These are phyloP conservation scores for Chloropicon primus DNA, from an alignment of 139 green algal species.

Conservation along the genomic window DNA sequence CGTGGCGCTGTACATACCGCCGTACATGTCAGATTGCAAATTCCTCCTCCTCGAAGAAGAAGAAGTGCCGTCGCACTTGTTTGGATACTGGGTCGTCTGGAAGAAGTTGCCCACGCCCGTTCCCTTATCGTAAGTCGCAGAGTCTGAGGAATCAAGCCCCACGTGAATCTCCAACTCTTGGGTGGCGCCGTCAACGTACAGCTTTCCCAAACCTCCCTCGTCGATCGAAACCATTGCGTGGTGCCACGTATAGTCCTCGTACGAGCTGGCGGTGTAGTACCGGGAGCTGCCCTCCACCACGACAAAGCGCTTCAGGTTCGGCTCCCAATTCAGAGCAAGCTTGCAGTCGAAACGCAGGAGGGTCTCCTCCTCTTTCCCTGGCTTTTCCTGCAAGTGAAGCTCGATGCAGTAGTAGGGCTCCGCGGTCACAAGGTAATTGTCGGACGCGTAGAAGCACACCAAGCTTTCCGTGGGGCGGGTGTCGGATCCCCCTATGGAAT, in stretches of 20 bases:
- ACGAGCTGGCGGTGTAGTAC: constrained; percentile 12
- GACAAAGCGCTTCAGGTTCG: constrained; percentile 1
- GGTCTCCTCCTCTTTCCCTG: not conserved
- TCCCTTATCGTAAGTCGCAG: not conserved
- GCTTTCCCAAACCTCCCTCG: constrained; percentile 1
- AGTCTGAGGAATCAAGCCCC: not conserved
- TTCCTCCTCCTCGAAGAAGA: no score
- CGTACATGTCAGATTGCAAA: not conserved
- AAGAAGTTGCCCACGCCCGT: not conserved
- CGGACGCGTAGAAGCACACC: constrained; percentile 16
- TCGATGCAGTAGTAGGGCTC: constrained; percentile 18
- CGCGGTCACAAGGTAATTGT: constrained; percentile 16
- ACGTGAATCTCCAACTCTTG: constrained; percentile 6
- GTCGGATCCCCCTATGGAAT: not conserved
- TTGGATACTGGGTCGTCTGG: not conserved
- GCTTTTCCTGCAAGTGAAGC: constrained; percentile 1
- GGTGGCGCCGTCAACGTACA: constrained; percentile 13
- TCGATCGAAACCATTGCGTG: constrained; percentile 17
- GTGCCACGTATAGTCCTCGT: constrained; percentile 21
- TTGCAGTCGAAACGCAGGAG: constrained; percentile 16
- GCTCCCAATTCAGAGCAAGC: constrained; percentile 5
- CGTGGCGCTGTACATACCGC: constrained; percentile 1
- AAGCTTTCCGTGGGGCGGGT: not conserved
- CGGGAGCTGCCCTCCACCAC: not conserved
- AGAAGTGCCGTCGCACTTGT: constrained; percentile 2